Evolutionary conservation across 495 filamentous ascomycete genomes (phyloP), one percentile per base, ranked within the genome.

Genomic region (Neurospora cerealis): DNA sequence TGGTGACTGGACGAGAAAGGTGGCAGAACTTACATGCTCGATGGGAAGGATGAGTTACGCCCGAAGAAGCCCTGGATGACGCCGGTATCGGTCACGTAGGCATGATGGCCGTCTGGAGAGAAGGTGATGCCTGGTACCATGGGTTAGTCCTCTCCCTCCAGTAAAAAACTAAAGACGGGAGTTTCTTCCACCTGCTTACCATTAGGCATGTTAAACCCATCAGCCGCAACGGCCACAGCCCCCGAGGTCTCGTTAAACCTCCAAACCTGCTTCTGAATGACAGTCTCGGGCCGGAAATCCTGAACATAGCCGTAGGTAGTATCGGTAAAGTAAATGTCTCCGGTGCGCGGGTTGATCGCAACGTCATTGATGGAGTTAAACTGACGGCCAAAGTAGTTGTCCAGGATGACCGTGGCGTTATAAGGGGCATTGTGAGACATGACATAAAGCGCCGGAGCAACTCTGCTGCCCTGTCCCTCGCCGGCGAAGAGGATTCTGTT

Each of bases 321-420:
- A 77, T 91, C 89, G 1, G 89, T 91, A 73, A 91, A 91, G 83
- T 89, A 91, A 39, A 91, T 80, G 19, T 86, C 83, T 6, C 86
- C 85, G 75, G 88, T 89, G 11, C 73, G 75, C 2, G 83, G 83
- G 74, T 85, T 79, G 70, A 91, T 82, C 6, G 84, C 82, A 0
- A 87, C 83, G 77, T 91, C 89, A 72, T 90, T 90, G 34, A 89
- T 81, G 15, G 87, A 88, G 74, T 89, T 90, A 80, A 91, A 90
- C 38, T 87, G 86, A 28, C 88, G 84, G 21, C 88, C 88, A 62
- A 86, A 83, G 75, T 84, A 91, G 72, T 88, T 87, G 34, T 84
- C 83, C n/a, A 86, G 69, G 8, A 86, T 75, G 13, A 83, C 84
- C 81, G 84, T 86, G 0, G 85, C 84, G 46, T 88, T 87, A 74